Evolutionary conservation across 345 rosid species (phyloP).

Genomic region (Arabis hirsuta): DNA sequence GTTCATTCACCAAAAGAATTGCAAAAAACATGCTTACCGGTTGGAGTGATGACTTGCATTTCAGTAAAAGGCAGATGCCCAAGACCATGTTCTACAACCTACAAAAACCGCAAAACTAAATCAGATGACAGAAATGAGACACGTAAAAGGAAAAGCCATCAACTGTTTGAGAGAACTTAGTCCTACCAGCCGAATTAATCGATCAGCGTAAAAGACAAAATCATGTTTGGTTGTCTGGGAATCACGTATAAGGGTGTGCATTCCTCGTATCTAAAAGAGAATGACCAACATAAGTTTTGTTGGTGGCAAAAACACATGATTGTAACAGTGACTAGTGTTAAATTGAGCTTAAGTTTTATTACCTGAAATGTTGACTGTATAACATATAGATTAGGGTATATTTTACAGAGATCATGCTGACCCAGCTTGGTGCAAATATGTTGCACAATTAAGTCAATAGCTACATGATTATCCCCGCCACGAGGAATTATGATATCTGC

Average conservation of each 20-base stretch:
- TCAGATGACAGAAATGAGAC: not conserved
- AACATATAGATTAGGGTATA: conserved; percentile 83
- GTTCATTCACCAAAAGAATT: conserved; percentile 1
- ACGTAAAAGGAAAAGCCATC: not conserved
- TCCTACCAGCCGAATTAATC: conserved; percentile 90
- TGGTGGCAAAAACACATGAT: not conserved
- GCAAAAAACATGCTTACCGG: conserved; percentile 60
- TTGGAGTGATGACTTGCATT: conserved; percentile 92
- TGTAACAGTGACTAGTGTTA: not conserved
- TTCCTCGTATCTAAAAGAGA: conserved; percentile 79
- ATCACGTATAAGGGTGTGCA: conserved; percentile 97
- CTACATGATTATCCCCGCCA: conserved; percentile 97
- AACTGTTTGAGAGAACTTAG: conserved; percentile 14
- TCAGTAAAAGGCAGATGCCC: conserved; percentile 97
- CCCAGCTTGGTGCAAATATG: conserved; percentile 94
- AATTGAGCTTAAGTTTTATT: conserved; percentile 1
- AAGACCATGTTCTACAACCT: conserved; percentile 95
- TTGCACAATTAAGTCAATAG: conserved; percentile 90
- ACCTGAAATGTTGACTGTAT: conserved; percentile 98
- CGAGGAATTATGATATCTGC: conserved; percentile 96
- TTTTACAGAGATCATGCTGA: conserved; percentile 94
- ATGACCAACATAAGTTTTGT: conserved; percentile 10
- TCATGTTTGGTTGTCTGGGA: conserved; percentile 87
- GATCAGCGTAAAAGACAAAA: conserved; percentile 84
- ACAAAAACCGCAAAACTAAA: conserved; percentile 25